These are phyloP conservation scores for Andrographis paniculata DNA, from an alignment of 305 asterid species.

Conservation along the genomic window DNA sequence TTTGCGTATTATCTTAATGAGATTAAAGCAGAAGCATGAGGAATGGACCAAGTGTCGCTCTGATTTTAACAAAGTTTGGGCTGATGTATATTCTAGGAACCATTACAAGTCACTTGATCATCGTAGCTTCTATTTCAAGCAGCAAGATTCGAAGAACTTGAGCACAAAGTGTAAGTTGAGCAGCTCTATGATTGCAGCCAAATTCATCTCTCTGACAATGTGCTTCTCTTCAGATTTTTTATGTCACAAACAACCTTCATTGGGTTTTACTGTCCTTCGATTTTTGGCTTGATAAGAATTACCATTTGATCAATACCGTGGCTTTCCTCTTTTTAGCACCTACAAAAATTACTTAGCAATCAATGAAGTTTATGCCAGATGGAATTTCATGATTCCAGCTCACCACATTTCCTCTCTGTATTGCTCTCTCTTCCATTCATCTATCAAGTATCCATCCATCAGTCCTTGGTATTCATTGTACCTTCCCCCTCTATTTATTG, in stretches of 20 bases:
- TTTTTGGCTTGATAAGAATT: too few species aligned
- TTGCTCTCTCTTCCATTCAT: too few species aligned
- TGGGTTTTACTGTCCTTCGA: neutral
- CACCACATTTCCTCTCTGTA: too few species aligned
- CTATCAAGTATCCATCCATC: too few species aligned
- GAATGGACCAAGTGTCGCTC: conserved; percentile 93
- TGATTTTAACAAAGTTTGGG: conserved; percentile 98
- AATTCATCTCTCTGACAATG: neutral
- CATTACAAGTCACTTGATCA: conserved; percentile 99
- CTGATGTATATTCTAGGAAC: conserved; percentile 90
- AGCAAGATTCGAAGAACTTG: conserved; percentile 93
- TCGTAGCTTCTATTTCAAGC: conserved; percentile 98
- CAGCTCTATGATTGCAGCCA: neutral
- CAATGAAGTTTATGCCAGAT: too few species aligned
- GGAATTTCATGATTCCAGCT: too few species aligned
- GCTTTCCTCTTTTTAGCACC: too few species aligned
- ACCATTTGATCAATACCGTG: too few species aligned
- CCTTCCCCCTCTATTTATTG: too few species aligned
- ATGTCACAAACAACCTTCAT: too few species aligned
- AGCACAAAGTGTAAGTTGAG: conserved; percentile 78
- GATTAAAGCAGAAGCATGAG: conserved; percentile 97
- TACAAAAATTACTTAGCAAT: too few species aligned
- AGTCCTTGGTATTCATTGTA: too few species aligned
- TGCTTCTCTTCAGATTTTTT: neutral
- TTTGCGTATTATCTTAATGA: conserved; percentile 80